Evolutionary conservation across 176 grass and related monocot species (phyloP).

Genomic region (Coix lacrymajobi): DNA sequence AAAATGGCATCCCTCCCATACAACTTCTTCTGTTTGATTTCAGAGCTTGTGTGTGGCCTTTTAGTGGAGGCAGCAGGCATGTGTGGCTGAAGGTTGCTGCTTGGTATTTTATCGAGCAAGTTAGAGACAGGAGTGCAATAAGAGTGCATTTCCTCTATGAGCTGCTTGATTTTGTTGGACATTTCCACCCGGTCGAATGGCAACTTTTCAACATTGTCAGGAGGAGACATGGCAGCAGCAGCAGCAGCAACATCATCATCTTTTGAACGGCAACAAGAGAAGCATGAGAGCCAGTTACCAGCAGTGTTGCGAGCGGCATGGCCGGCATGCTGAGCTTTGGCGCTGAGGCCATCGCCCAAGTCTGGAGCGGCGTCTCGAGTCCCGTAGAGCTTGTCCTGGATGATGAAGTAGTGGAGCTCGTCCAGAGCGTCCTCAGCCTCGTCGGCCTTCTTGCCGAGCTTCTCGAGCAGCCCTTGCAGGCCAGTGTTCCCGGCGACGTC

Average conservation of each 20-base stretch:
- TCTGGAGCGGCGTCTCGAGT: neutral
- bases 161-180: neutral
- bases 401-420: slow-evolving; percentile 26
- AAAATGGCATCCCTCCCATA: neutral
- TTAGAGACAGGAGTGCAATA: neutral
- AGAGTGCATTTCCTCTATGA: neutral
- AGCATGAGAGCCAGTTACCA: slow-evolving; percentile 14
- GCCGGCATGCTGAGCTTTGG: neutral
- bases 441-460: neutral
- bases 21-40: neutral
- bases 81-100: neutral
- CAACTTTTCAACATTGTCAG: neutral
- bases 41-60: neutral
- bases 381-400: slow-evolving; percentile 1
- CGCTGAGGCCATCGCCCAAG: neutral
- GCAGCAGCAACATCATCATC: neutral
- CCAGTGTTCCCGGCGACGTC: neutral
- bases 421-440: slow-evolving; percentile 4
- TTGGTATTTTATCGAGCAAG: neutral
- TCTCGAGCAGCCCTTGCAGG: neutral
- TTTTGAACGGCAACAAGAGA: neutral
- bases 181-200: neutral
- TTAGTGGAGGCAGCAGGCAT: neutral
- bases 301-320: neutral
- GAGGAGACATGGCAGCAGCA: too few relatives aligned